These are phyloP conservation scores for Fusarium sp. DNA, from an alignment of 2,329 filamentous ascomycete species.

Conservation along the genomic window DNA sequence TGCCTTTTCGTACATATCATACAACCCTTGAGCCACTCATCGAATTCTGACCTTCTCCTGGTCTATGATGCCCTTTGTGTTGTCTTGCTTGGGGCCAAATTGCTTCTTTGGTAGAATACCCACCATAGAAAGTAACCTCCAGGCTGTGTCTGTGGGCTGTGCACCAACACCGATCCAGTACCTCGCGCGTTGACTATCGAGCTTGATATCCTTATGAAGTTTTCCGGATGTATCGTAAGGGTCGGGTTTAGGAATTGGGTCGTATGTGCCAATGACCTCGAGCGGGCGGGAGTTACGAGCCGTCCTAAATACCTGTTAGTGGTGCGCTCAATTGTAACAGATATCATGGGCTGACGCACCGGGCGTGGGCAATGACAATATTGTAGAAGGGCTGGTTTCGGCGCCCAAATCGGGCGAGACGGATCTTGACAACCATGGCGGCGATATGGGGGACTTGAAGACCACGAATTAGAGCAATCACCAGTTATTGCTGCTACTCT, in stretches of 20 bases:
- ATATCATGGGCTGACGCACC: conserved; percentile 63
- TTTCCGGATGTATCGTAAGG: conserved; percentile 70
- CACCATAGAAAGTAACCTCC: conserved; percentile 87
- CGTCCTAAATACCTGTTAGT: conserved; percentile 63
- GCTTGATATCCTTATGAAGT: conserved; percentile 89
- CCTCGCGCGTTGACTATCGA: conserved; percentile 82
- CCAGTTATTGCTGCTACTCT: conserved; percentile 14
- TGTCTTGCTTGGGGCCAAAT: conserved; percentile 46
- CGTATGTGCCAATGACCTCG: conserved; percentile 88
- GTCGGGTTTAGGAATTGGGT: conserved; percentile 71
- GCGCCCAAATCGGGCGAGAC: conserved; percentile 92
- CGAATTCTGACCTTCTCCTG: conserved; percentile 45
- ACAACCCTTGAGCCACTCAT: conserved; percentile 33
- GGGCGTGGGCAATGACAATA: conserved; percentile 92
- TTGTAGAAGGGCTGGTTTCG: conserved; percentile 94
- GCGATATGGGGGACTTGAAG: conserved; percentile 28
- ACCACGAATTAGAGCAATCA: conserved; percentile 15
- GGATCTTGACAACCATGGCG: conserved; percentile 90
- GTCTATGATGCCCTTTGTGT: conserved; percentile 41
- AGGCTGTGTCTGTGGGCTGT: conserved; percentile 90
- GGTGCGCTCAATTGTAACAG: background rate
- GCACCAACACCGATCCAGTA: conserved; percentile 99
- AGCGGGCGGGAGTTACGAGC: conserved; percentile 89
- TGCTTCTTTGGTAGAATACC: conserved; percentile 52
- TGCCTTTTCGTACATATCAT: conserved; percentile 43